These are phyloP conservation scores for Carallia pectinifolia DNA, from an alignment of 345 rosid species.

Conservation along the genomic window DNA sequence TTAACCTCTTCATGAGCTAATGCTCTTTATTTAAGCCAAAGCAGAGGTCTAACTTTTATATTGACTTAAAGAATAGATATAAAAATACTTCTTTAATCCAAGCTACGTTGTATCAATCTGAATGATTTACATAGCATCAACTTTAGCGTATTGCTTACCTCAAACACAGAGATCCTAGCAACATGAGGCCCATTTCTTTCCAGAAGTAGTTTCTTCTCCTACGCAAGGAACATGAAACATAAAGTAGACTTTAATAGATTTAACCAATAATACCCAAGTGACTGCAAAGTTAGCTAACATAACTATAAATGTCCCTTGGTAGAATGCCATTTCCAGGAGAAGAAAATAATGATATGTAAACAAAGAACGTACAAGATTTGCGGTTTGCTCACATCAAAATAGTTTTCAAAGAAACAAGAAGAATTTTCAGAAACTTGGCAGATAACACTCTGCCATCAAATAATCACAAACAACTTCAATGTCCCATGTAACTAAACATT, in stretches of 20 bases:
- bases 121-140: background rate
- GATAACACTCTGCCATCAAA: background rate
- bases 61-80: background rate
- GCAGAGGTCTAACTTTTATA: background rate
- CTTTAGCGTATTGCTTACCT: constrained; percentile 44
- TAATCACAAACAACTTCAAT: too few species aligned
- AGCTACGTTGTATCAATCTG: background rate
- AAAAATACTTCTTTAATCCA: background rate
- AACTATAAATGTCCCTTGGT: background rate
- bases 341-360: too few species aligned
- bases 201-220: constrained; percentile 92
- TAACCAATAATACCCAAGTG: background rate
- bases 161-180: constrained; percentile 78
- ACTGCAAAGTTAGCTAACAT: background rate
- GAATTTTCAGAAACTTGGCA: background rate
- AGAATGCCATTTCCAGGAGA: too few species aligned
- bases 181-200: constrained; percentile 78
- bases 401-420: background rate
- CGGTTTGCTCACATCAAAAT: too few species aligned
- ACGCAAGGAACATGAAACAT: constrained; percentile 19
- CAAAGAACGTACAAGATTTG: too few species aligned
- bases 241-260: background rate
- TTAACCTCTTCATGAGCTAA: background rate
- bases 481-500: too few species aligned
- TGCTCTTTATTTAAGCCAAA: too few species aligned